These are phyloP conservation scores for Neurospora sp. DNA, from an alignment of 495 filamentous ascomycete species.

Conservation along the genomic window DNA sequence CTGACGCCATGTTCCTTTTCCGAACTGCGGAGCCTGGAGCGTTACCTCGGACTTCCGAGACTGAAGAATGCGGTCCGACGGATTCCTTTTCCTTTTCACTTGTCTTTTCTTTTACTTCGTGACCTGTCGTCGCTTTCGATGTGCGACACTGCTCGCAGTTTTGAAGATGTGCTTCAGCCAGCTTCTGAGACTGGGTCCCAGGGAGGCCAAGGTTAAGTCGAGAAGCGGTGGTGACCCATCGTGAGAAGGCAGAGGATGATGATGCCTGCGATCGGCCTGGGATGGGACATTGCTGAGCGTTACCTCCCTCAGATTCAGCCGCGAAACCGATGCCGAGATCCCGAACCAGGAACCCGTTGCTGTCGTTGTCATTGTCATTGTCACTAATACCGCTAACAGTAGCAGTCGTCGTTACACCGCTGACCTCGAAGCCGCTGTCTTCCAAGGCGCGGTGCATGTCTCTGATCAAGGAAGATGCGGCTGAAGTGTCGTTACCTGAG, in stretches of 20 bases:
- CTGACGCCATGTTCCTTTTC: slow-evolving; percentile 6
- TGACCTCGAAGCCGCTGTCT: slow-evolving; percentile 37
- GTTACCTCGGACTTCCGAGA: neutral
- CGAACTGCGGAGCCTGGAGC: neutral
- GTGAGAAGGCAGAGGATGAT: slow-evolving; percentile 5
- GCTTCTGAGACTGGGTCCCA: slow-evolving; percentile 6
- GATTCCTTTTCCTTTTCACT: neutral
- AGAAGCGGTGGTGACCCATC: slow-evolving; percentile 17
- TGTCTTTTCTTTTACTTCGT: neutral
- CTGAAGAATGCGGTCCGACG: neutral
- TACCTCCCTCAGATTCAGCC: no score
- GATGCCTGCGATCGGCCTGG: neutral
- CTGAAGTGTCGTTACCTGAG: neutral
- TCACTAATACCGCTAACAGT: neutral
- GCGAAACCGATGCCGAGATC: neutral
- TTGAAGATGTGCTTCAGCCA: slow-evolving; percentile 14
- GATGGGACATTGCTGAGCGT: no score
- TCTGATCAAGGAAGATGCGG: slow-evolving; percentile 12
- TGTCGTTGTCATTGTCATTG: neutral
- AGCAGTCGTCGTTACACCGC: slow-evolving; percentile 26
- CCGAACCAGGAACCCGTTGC: slow-evolving; percentile 1
- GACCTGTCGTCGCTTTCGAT: neutral
- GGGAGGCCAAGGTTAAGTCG: neutral
- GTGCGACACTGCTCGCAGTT: slow-evolving; percentile 26
- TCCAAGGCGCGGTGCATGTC: slow-evolving; percentile 32